Base-by-base conservation (phyloP, 148 eudicot genomes). In the Agrostemma githago region DNA sequence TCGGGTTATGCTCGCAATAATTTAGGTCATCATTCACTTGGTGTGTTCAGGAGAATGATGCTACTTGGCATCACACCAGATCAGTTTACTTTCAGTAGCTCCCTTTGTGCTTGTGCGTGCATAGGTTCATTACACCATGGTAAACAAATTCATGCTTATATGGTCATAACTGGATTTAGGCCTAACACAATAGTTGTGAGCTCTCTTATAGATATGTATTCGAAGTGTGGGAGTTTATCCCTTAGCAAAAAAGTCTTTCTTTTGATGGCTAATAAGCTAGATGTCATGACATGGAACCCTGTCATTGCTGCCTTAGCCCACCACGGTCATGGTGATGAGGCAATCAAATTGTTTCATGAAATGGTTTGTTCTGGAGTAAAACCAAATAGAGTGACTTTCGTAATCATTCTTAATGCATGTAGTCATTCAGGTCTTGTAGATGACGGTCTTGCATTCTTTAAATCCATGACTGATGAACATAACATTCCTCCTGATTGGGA, bases 201-300 rank as follows among this genome's bases (percentile, higher is more conserved):
- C 85, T 85, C 92, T 61, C 86, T 92, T 42, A 85, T 92, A 62
- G 92, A 92, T 81, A 89, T 89, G 97, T 92, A 92, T 79, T 86
- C 94, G 12, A 92, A 92, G 66, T 85, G 94, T 65, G 94, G 95
- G 72, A 80, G 81, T 60, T 68, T 92, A 74, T 76, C 79, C 76
- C 81, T 73, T 39, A 87, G 89, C 56, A 80, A 77, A 66, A 80
- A 57, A 70, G 86, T 88, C 42, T 89, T 92, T 76, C 77, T 62
- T 10, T 73, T 73, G 66, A 73, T 72, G 80, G 84, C 71, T 81
- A 71, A 82, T 78, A 92, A 85, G 79, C 75, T 73, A 68, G 87
- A 89, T 78, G 80, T 70, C 43, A 75, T 88, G 73, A 38, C 87
- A 71, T 89, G 97, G 95, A 89, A 92, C 83, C 87, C 90, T 1